These are phyloP conservation scores for Fusarium pilosicola DNA, from an alignment of 2,329 filamentous ascomycete species.

Conservation along the genomic window DNA sequence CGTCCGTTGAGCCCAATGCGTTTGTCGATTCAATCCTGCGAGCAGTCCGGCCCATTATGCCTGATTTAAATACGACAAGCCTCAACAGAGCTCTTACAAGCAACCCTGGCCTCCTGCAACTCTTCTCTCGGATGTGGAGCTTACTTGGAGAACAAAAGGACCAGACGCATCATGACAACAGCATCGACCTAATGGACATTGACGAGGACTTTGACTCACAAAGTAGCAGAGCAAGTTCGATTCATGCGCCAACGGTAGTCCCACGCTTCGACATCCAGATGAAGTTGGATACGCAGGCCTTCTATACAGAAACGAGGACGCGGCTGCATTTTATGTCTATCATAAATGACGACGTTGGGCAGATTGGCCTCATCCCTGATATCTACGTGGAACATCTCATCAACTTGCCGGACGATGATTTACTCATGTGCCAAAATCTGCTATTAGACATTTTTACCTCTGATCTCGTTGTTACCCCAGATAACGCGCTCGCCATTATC, in stretches of 20 bases:
- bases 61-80: slow-evolving; percentile 52
- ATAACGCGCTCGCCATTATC: slow-evolving; percentile 59
- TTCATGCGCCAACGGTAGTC: slow-evolving; percentile 52
- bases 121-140: slow-evolving; percentile 55
- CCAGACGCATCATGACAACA: slow-evolving; percentile 46
- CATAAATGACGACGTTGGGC: slow-evolving; percentile 55
- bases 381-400: slow-evolving; percentile 62
- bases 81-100: slow-evolving; percentile 53
- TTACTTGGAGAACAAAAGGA: slow-evolving; percentile 35
- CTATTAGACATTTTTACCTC: slow-evolving; percentile 64
- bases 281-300: slow-evolving; percentile 55
- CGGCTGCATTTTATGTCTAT: slow-evolving; percentile 58
- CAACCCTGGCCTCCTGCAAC: slow-evolving; percentile 53
- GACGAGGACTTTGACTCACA: slow-evolving; percentile 73
- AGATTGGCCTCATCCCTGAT: slow-evolving; percentile 61
- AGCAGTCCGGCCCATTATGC: slow-evolving; percentile 58
- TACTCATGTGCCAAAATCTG: slow-evolving; percentile 62
- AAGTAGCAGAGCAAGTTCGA: slow-evolving; percentile 57
- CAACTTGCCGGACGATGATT: slow-evolving; percentile 60
- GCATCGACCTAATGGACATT: slow-evolving; percentile 71
- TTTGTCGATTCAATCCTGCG: slow-evolving; percentile 60
- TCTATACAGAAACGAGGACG: slow-evolving; percentile 58
- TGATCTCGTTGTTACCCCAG: slow-evolving; percentile 60
- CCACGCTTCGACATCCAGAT: slow-evolving; percentile 59
- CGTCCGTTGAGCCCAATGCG: slow-evolving; percentile 56